Conservation (phyloP, 2,329 filamentous ascomycete species). For the Thielaviopsis musarum region DNA sequence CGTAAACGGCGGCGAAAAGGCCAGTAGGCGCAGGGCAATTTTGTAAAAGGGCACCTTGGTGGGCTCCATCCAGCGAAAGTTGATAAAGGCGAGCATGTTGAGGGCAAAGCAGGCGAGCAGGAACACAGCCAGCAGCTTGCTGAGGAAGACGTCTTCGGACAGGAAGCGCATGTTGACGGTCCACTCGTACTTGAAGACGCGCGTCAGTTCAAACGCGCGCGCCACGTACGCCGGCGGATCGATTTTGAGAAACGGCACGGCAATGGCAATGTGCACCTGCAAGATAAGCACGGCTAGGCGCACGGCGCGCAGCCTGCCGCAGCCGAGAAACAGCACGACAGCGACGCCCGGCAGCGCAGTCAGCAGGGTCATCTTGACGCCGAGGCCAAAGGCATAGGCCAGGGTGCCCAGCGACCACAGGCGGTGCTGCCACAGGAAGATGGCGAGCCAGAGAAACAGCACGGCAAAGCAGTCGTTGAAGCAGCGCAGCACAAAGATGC, state of each 20-base stretch:
- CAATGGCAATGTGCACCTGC: conserved; percentile 57
- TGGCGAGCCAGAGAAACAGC: conserved; percentile 66
- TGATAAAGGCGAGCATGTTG: conserved; percentile 50
- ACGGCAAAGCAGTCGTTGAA: conserved; percentile 94
- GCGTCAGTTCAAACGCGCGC: conserved; percentile 76
- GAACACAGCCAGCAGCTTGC: conserved; percentile 45
- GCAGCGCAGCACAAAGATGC: conserved; percentile 76
- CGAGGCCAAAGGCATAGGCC: conserved; percentile 61
- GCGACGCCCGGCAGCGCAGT: conserved; percentile 69
- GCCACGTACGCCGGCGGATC: conserved; percentile 58
- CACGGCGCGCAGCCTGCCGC: conserved; percentile 53
- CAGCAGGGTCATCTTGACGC: conserved; percentile 89
- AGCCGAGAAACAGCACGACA: conserved; percentile 55
- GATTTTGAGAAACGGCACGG: conserved; percentile 48
- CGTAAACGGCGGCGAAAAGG: conserved; percentile 28
- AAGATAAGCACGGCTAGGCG: conserved; percentile 54
- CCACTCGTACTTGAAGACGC: conserved; percentile 92
- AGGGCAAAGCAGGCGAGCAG: conserved; percentile 49
- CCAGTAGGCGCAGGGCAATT: conserved; percentile 31
- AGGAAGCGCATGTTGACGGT: conserved; percentile 98
- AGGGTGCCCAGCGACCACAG: conserved; percentile 58
- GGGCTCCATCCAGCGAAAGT: conserved; percentile 56
- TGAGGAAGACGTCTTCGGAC: conserved; percentile 65
- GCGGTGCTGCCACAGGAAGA: conserved; percentile 59
- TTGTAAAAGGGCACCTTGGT: conserved; percentile 38